phyloP scores from a whole-genome alignment of 805 yeast species.

The Nakazawaea holstii region DNA sequence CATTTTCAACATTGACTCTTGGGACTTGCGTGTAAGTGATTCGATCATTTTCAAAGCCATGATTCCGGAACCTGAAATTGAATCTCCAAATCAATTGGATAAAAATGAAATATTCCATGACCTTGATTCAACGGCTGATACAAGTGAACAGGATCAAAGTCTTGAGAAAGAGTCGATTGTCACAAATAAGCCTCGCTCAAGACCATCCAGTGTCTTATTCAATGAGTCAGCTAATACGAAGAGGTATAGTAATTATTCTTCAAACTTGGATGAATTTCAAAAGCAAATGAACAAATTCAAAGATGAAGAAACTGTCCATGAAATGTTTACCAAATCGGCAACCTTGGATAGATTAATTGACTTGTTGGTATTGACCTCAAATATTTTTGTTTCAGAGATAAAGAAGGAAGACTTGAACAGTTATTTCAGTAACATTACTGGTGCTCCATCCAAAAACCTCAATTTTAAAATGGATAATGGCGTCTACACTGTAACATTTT shows the following conservation, averaged over 20 bases:
- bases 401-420: conserved; percentile 36
- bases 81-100: conserved; percentile 23
- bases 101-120: not conserved
- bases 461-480: conserved; percentile 56
- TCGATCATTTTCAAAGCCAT: conserved; percentile 57
- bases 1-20: conserved; percentile 55
- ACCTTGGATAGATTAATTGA: conserved; percentile 74
- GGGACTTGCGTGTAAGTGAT: conserved; percentile 48
- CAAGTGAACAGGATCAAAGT: not conserved
- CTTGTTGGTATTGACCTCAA: conserved; percentile 66
- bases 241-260: conserved; percentile 28
- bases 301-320: conserved; percentile 13
- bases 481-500: conserved; percentile 59
- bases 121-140: not conserved
- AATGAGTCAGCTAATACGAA: conserved; percentile 24
- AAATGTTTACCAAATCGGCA: conserved; percentile 48
- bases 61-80: conserved; percentile 25
- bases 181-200: conserved; percentile 14
- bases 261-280: conserved; percentile 24
- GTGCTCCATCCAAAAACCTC: conserved; percentile 15
- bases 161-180: not conserved
- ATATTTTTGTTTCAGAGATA: conserved; percentile 44
- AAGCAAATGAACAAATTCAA: not conserved
- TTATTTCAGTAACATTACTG: conserved; percentile 24
- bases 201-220: conserved; percentile 28